Base-by-base conservation (phyloP, 805 yeast genomes). In the Diddensiella santjacobensis region DNA sequence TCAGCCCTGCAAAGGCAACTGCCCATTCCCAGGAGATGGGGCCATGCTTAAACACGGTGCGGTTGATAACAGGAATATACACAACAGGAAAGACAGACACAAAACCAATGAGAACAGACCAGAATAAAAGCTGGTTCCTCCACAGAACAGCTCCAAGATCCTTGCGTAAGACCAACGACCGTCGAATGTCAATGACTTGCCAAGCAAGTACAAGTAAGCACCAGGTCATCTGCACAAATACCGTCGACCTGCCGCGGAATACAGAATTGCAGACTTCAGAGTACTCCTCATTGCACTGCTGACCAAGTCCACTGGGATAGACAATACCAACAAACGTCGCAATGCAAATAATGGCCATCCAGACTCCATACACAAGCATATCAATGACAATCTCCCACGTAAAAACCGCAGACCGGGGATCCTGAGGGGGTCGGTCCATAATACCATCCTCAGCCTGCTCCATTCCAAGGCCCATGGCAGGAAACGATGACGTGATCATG, bases 181-280 rank as follows among this genome's bases (percentile, higher is more conserved):
- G 72, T 57, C 83, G 72, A 65, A 81, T 68, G 61, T 85, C 87
- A 49, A 85, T 74, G 57, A 87, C 87, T 67, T 86, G 93, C 93
- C 93, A 86, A 1, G 95, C 93, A 41, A 85, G 70, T 23, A 87
- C 63, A 50, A 87, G 73, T 2, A 91, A 84, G 69, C 90, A 78
- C 95, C 95, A 87, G 0, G 95, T 87, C 82, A 87, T 82, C 1
- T 83, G 78, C 1, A 84, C 84, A 71, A 87, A 87, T 0, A 89
- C 77, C 2, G 84, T 78, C 2, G 95, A 78, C 63, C 96, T 78
- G 3, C 89, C 86, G 57, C 77, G 73, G 67, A 81, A 87, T 10
- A 87, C 95, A 52, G 72, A 66, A 40, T 68, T 58, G 67, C 96
- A 87, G 0, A 68, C 51, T 1, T 60, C 69, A 36, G 68, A 68